phyloP scores from a whole-genome alignment of 2,329 filamentous ascomycete species.

The Fusarium beomiforme region DNA sequence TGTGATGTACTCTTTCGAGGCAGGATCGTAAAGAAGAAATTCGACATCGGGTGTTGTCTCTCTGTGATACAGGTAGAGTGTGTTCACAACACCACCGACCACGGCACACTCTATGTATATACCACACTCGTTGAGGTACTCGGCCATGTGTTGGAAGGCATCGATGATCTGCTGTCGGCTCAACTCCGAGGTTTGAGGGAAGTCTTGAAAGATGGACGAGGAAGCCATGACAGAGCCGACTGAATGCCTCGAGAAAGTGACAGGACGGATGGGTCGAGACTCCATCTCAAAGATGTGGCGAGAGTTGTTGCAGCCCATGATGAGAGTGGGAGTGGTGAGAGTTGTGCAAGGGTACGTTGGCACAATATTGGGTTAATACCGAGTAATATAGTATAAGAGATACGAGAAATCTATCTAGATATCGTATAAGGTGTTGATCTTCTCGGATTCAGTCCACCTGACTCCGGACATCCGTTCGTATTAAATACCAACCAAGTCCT shows the following conservation, averaged over 20 bases:
- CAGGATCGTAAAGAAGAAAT: constrained; percentile 29
- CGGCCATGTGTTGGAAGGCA: constrained; percentile 34
- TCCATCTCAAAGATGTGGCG: constrained; percentile 32
- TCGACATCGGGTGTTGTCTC: constrained; percentile 36
- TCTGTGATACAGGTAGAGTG: constrained; percentile 31
- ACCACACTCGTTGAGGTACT: constrained; percentile 32
- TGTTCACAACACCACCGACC: constrained; percentile 37
- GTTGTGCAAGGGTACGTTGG: neutral
- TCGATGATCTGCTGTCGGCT: constrained; percentile 17
- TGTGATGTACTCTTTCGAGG: constrained; percentile 12
- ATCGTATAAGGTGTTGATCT: constrained; percentile 11
- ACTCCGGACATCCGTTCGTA: constrained; percentile 21
- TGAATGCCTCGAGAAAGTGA: constrained; percentile 30
- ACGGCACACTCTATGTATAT: constrained; percentile 19
- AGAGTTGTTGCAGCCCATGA: constrained; percentile 34
- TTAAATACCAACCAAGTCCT: constrained; percentile 13
- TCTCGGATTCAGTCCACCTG: neutral
- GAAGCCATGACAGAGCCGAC: constrained; percentile 29
- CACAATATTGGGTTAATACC: neutral
- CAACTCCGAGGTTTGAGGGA: constrained; percentile 21
- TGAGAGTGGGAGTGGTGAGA: constrained; percentile 4
- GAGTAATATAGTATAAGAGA: constrained; percentile 3
- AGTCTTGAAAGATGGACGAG: constrained; percentile 28
- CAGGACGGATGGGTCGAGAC: constrained; percentile 28
- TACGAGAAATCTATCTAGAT: neutral